A percentile compares a stretch with the other conserved stretches of the same genome.
phyloP scores from a whole-genome alignment of 2,329 filamentous ascomycete genomes.

The Penicillium sp. region DNA sequence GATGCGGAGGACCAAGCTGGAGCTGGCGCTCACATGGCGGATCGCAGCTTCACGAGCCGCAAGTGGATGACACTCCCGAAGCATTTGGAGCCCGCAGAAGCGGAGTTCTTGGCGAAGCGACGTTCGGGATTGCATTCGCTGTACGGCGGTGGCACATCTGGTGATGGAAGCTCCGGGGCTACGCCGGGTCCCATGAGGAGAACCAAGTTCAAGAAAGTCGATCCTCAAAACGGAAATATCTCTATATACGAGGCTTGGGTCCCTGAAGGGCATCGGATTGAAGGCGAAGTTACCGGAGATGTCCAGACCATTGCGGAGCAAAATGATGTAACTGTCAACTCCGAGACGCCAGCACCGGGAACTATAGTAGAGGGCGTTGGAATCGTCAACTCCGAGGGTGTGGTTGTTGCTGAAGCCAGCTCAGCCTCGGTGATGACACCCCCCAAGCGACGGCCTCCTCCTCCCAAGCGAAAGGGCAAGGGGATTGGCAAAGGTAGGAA shows the following conservation, averaged over 20 bases:
- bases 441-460: conserved; percentile 63
- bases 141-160: conserved; percentile 38
- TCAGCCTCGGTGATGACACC: conserved; percentile 48
- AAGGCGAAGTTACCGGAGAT: conserved; percentile 72
- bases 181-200: conserved; percentile 62
- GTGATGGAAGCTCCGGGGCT: conserved; percentile 29
- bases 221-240: conserved; percentile 72
- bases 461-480: conserved; percentile 77
- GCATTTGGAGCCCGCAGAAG: conserved; percentile 57
- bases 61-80: conserved; percentile 59
- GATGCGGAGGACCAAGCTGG: conserved; percentile 34
- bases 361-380: conserved; percentile 59
- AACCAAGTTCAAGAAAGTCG: conserved; percentile 74
- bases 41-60: conserved; percentile 54
- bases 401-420: conserved; percentile 53
- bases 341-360: conserved; percentile 51
- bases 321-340: conserved; percentile 33
- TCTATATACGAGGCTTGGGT: conserved; percentile 82
- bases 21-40: conserved; percentile 28
- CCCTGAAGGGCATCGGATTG: conserved; percentile 71
- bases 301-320: conserved; percentile 49
- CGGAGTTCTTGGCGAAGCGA: conserved; percentile 61
- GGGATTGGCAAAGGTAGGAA: conserved; percentile 75
- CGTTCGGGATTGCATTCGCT: conserved; percentile 57
- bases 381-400: conserved; percentile 60